Conservation (phyloP, 1,139 yeast species). For the Kluyveromyces sp. region DNA sequence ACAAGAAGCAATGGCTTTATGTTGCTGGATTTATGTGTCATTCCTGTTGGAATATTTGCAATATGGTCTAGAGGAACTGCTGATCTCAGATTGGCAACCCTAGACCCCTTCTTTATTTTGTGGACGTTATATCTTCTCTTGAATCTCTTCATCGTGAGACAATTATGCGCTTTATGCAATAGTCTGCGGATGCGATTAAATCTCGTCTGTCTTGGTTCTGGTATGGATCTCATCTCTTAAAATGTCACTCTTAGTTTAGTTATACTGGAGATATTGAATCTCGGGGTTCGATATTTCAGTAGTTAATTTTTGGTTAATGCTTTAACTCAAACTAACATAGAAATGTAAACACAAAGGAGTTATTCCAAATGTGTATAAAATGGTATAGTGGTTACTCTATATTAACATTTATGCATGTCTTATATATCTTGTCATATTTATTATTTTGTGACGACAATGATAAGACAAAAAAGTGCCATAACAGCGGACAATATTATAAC, state of each 20-base stretch:
- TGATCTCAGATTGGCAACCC: slow-evolving; percentile 5
- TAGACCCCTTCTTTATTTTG: slow-evolving; percentile 16
- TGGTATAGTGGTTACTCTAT: too few species aligned
- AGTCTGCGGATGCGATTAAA: slow-evolving; percentile 12
- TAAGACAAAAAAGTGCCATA: too few species aligned
- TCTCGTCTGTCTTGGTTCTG: slow-evolving; percentile 24
- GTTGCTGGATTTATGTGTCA: slow-evolving; percentile 13
- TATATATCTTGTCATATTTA: too few species aligned
- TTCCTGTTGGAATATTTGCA: slow-evolving; percentile 19
- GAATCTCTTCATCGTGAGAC: slow-evolving; percentile 14
- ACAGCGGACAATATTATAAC: too few species aligned
- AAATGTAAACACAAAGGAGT: too few species aligned
- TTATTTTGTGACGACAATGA: too few species aligned
- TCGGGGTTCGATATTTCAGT: too few species aligned
- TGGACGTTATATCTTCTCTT: slow-evolving; percentile 22
- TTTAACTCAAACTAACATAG: too few species aligned
- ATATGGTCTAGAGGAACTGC: slow-evolving; percentile 24
- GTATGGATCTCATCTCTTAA: slow-evolving; percentile 27
- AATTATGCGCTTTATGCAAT: slow-evolving; percentile 11
- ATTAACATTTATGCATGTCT: too few species aligned
- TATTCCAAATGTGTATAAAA: too few species aligned
- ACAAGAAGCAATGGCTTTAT: slow-evolving; percentile 26
- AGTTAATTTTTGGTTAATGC: too few species aligned
- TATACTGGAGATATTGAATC: neutral
- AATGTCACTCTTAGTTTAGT: neutral